A percentile compares a stretch with the other conserved stretches of the same genome.
These are phyloP conservation scores for Globisporangium megalacanthum DNA, from an alignment of 352 stramenopile species.

Conservation along the genomic window DNA sequence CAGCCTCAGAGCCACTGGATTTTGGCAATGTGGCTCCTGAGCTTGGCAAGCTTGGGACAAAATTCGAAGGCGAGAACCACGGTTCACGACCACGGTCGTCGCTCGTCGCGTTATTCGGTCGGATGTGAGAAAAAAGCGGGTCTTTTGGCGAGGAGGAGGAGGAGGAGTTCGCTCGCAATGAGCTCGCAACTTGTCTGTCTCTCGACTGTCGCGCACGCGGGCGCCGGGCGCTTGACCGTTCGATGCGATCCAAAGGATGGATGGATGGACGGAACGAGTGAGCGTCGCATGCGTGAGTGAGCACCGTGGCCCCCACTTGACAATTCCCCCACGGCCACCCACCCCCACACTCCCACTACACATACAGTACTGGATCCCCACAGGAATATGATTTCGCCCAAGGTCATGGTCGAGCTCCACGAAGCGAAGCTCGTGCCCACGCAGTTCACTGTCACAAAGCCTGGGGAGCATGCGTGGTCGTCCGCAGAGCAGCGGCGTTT, in stretches of 20 bases:
- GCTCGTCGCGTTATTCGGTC: too few species aligned
- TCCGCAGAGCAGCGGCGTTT: conserved; percentile 40
- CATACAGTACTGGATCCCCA: background rate
- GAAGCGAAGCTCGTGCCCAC: conserved; percentile 49
- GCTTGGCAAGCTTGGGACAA: too few species aligned
- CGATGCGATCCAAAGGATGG: background rate
- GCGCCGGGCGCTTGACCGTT: background rate
- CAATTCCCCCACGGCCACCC: background rate
- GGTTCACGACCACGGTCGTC: too few species aligned
- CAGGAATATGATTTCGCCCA: conserved; percentile 40
- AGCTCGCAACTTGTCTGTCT: background rate
- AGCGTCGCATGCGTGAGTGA: background rate
- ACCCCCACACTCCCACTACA: background rate
- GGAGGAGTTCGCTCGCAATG: too few species aligned
- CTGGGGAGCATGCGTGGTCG: conserved; percentile 46
- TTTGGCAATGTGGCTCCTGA: too few species aligned
- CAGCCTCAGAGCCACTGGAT: too few species aligned
- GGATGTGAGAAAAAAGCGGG: too few species aligned
- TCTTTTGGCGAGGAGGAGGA: too few species aligned
- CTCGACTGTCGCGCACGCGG: background rate
- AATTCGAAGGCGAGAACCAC: too few species aligned
- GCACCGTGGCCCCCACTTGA: background rate
- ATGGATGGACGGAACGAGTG: background rate
- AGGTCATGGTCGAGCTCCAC: conserved; percentile 53
- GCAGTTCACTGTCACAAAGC: conserved; percentile 52